Evolutionary conservation across 352 stramenopile species (phyloP), one percentile per base, ranked within the genome.

Genomic region (Peronospora destructor): DNA sequence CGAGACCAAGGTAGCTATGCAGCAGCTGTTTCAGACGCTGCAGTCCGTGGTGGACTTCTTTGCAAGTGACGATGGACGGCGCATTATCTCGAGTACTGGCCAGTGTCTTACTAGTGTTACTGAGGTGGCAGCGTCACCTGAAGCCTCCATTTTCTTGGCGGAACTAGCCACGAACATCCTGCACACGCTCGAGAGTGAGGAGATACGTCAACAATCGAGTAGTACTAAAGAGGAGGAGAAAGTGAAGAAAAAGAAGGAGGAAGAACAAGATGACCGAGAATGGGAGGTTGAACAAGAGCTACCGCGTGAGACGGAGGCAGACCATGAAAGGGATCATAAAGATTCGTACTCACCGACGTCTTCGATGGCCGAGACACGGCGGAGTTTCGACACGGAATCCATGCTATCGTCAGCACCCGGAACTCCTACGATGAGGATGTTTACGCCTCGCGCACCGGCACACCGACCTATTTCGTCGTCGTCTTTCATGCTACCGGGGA

Each of bases 41-140:
- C 77, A 91, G 65, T 78, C 69, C 25, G 43, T 84, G 4, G 63
- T 91, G 38, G 75, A 91, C 44, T 86, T 91, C 36, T 81, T 91
- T 30, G 75, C 80, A 11, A 91, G 73, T 32, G 49, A 66, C 3
- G 58, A 75, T 7, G 80, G 80, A 11, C 66, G 71, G n/a, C 59
- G 68, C 6, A 61, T 87, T 38, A 74, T 91, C 30, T 64, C 65
- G 16, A 79, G 68, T 33, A 60, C 65, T 0, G 54, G 71, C n/a
- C 68, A 84, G 36, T 88, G 73, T 17, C 33, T 83, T 37, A 68
- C 44, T 3, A 59, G 73, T 44, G 49, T 77, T 17, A 73, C 51
- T 21, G 75, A 87, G 33, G 70, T 88, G 45, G 62, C 68, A 0
- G 75, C 80, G 53, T 88, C 80, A 14, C 73, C 75, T 1, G 80